Base-by-base conservation (phyloP, 2,329 filamentous ascomycete genomes). In the Calonectria fujianensis region DNA sequence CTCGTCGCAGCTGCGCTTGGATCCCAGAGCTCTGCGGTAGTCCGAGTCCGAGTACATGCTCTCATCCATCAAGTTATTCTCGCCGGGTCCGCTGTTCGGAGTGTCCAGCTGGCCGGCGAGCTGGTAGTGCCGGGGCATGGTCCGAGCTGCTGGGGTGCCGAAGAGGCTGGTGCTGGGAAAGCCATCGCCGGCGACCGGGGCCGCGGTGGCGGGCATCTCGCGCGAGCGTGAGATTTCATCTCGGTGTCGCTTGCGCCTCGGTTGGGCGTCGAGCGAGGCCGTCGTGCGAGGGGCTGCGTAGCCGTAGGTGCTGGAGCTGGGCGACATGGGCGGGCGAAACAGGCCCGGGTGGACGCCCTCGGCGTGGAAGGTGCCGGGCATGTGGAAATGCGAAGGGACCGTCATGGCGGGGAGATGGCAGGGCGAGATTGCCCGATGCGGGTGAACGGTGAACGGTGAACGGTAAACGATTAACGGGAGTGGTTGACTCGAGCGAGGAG, bases 31-130 rank as follows among this genome's bases (percentile, higher is more conserved):
- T 64, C 87, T 87, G 59, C 90, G 85, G 80, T 91, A 92, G 78
- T 91, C 88, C 27, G 89, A 83, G 75, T 92, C 90, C 18, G 90
- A 91, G 79, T 90, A 91, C 74, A 89, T 84, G 81, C 90, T 91
- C 69, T 91, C 89, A 24, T 88, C 89, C 71, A 91, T 83, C 31
- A 82, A 78, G 18, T 83, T 83, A 64, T 82, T 81, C 29, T 83
- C 81, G 2, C 80, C 79, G 11, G 76, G 75, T 6, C 79, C 82
- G 48, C 82, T 82, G n/a, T 81, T 83, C 0, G 89, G 88, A 0
- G 88, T 89, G 64, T 89, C 86, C 65, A 91, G 88, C 79, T 90
- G 88, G 24, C 90, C 90, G 9, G 89, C 90, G 13, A 91, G 84
- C 2, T 87, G 86, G 75, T 91, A 92, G 67, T 83, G 79, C 78